These are phyloP conservation scores for Elsinoe ampelina DNA, from an alignment of 2,329 filamentous ascomycete genomes.

Conservation along the genomic window DNA sequence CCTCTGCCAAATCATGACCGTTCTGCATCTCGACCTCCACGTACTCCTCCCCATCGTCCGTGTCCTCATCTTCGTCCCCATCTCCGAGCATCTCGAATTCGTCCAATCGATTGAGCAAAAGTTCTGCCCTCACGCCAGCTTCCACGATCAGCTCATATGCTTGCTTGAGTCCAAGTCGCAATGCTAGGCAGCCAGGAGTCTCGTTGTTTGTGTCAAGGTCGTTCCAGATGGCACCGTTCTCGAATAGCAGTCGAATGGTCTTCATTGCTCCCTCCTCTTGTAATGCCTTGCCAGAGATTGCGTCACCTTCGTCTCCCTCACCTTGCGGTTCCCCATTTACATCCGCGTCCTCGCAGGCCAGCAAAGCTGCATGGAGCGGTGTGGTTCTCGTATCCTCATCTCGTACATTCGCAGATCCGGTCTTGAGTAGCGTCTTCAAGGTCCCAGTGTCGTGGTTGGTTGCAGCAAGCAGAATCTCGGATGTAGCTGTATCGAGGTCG, in stretches of 20 bases:
- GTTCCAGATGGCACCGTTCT: slow-evolving; percentile 95
- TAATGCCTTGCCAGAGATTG: slow-evolving; percentile 25
- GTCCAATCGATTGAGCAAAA: slow-evolving; percentile 73
- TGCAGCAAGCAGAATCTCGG: slow-evolving; percentile 57
- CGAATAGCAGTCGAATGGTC: slow-evolving; percentile 65
- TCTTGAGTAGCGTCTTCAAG: slow-evolving; percentile 59
- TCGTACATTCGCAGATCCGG: slow-evolving; percentile 59
- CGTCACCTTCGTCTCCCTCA: slow-evolving; percentile 25
- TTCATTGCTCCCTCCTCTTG: slow-evolving; percentile 53
- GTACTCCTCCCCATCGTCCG: slow-evolving; percentile 28
- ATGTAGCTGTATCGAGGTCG: slow-evolving; percentile 38
- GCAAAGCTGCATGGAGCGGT: slow-evolving; percentile 81
- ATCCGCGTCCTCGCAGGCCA: slow-evolving; percentile 41
- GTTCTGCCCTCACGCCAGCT: slow-evolving; percentile 81
- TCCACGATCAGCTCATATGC: slow-evolving; percentile 79
- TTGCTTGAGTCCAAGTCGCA: slow-evolving; percentile 54
- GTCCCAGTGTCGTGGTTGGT: slow-evolving; percentile 57
- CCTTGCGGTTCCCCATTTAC: slow-evolving; percentile 26
- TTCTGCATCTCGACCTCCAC: slow-evolving; percentile 33
- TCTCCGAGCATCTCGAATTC: slow-evolving; percentile 67
- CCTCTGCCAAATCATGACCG: slow-evolving; percentile 17
- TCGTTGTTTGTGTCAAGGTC: slow-evolving; percentile 78
- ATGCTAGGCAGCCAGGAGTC: slow-evolving; percentile 83
- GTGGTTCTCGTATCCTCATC: slow-evolving; percentile 79
- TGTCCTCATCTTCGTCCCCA: slow-evolving; percentile 42